Evolutionary conservation across 1,284 basidiomycete genomes (phyloP).

Genomic region (Ustilago esculenta): DNA sequence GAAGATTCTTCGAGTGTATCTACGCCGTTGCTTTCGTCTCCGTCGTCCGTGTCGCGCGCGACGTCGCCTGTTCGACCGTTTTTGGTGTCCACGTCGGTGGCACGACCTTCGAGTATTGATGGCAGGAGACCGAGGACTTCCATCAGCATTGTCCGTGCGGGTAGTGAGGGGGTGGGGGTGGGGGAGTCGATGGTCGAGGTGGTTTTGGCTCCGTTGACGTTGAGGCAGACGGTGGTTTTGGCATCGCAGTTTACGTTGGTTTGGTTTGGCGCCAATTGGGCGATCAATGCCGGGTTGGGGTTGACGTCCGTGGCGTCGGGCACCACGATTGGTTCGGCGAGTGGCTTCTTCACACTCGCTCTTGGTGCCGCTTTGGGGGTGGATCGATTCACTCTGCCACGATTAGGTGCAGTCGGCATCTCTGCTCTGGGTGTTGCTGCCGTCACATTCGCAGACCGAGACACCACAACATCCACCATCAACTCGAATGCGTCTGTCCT

Average conservation of each 20-base stretch:
- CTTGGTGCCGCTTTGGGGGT: conserved; percentile 85
- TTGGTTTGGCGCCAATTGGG: conserved; percentile 66
- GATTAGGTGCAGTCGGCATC: conserved; percentile 81
- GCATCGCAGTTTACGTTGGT: conserved; percentile 62
- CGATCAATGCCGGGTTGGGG: conserved; percentile 61
- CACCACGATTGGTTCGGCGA: conserved; percentile 71
- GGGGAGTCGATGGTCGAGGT: conserved; percentile 1
- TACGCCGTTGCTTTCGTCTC: conserved; percentile 25
- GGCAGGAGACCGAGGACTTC: conserved; percentile 53
- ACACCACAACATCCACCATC: conserved; percentile 19
- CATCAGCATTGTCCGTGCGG: conserved; percentile 38
- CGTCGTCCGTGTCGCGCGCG: conserved; percentile 17
- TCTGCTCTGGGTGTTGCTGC: conserved; percentile 87
- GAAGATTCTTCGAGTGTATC: conserved; percentile 35
- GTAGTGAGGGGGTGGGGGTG: too few species aligned
- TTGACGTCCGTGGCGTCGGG: conserved; percentile 64
- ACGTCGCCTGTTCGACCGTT: conserved; percentile 38
- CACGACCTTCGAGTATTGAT: conserved; percentile 63
- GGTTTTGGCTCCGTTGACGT: conserved; percentile 54
- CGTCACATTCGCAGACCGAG: conserved; percentile 72
- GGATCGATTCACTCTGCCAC: conserved; percentile 79
- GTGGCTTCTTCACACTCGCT: conserved; percentile 92
- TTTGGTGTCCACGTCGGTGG: conserved; percentile 30
- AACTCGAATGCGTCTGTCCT: conserved; percentile 1
- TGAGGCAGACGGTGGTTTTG: conserved; percentile 56